A percentile compares a stretch with the other conserved stretches of the same genome.
phyloP scores from a whole-genome alignment of 768 basidiomycete species.

The Dentipellis sp. region DNA sequence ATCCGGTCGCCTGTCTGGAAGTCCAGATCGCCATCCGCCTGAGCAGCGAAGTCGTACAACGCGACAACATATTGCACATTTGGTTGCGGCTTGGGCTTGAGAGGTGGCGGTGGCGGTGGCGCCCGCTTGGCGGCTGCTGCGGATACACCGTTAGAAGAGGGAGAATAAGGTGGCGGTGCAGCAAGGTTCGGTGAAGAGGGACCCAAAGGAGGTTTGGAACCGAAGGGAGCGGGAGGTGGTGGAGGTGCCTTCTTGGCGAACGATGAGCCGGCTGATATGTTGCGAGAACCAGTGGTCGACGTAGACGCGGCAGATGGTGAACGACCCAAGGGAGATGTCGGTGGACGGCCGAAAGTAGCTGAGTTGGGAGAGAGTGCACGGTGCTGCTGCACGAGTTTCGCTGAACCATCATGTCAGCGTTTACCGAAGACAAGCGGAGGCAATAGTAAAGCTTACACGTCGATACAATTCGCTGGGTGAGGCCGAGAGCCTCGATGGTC shows the following conservation, averaged over 20 bases:
- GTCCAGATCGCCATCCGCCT: constrained; percentile 89
- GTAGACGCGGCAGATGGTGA: constrained; percentile 14
- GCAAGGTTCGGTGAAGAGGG: constrained; percentile 14
- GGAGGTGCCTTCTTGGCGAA: constrained; percentile 16
- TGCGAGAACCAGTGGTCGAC: constrained; percentile 17
- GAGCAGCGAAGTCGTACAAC: constrained; percentile 89
- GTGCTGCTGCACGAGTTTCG: constrained; percentile 56
- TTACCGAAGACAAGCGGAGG: background rate
- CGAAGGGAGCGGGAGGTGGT: constrained; percentile 23
- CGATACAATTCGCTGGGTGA: constrained; percentile 78
- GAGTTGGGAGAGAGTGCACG: constrained; percentile 17
- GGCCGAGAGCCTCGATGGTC: constrained; percentile 66
- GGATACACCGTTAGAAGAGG: constrained; percentile 17
- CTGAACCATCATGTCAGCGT: constrained; percentile 24
- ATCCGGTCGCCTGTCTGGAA: constrained; percentile 88
- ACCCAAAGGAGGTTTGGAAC: constrained; percentile 17
- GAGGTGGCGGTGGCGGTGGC: constrained; percentile 86
- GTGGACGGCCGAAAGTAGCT: background rate
- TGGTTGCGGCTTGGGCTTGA: constrained; percentile 81
- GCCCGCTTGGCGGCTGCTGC: constrained; percentile 54
- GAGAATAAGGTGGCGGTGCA: constrained; percentile 31
- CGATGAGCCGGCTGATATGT: constrained; percentile 3
- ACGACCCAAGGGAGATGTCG: constrained; percentile 1
- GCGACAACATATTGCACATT: constrained; percentile 78
- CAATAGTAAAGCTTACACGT: constrained; percentile 50